Evolutionary conservation across 1,139 yeast genomes (phyloP).

Genomic region (Entelexis sorbosivorans): DNA sequence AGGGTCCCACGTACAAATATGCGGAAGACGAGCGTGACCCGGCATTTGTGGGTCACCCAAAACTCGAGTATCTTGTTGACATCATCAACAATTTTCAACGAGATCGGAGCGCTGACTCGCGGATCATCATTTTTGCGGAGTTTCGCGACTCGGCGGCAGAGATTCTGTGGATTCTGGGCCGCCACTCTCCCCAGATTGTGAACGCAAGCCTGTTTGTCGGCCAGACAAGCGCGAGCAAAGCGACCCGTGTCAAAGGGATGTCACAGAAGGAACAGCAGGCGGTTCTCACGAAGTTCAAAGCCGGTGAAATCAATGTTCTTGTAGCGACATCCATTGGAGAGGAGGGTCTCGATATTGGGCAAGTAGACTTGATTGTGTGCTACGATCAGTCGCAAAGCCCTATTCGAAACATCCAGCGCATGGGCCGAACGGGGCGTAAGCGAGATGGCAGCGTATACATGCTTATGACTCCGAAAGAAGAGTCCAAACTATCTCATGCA

Average conservation of each 20-base stretch:
- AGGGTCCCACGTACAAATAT: slow-evolving; percentile 16
- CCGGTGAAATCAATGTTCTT: slow-evolving; percentile 60
- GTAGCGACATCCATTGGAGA: slow-evolving; percentile 98
- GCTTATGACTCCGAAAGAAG: slow-evolving; percentile 68
- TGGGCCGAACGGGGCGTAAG: slow-evolving; percentile 98
- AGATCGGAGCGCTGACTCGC: slow-evolving; percentile 37
- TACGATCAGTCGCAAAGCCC: slow-evolving; percentile 92
- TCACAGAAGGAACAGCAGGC: slow-evolving; percentile 39
- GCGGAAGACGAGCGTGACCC: slow-evolving; percentile 11
- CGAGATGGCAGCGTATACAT: slow-evolving; percentile 78
- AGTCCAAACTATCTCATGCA: slow-evolving; percentile 68
- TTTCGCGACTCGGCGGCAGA: slow-evolving; percentile 82
- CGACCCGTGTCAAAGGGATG: slow-evolving; percentile 28
- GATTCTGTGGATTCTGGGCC: slow-evolving; percentile 58
- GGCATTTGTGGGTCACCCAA: slow-evolving; percentile 58
- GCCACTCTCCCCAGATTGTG: slow-evolving; percentile 33
- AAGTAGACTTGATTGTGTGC: slow-evolving; percentile 85
- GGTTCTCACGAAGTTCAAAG: slow-evolving; percentile 59
- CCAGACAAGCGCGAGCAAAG: slow-evolving; percentile 36
- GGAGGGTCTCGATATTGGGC: slow-evolving; percentile 93
- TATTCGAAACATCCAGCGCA: slow-evolving; percentile 82
- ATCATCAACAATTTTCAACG: slow-evolving; percentile 49
- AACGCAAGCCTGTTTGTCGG: slow-evolving; percentile 88
- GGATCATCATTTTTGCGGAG: slow-evolving; percentile 80
- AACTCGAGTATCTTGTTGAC: slow-evolving; percentile 48